Conservation (phyloP, 2,329 filamentous ascomycete genomes). For the Cadophora sp. region DNA sequence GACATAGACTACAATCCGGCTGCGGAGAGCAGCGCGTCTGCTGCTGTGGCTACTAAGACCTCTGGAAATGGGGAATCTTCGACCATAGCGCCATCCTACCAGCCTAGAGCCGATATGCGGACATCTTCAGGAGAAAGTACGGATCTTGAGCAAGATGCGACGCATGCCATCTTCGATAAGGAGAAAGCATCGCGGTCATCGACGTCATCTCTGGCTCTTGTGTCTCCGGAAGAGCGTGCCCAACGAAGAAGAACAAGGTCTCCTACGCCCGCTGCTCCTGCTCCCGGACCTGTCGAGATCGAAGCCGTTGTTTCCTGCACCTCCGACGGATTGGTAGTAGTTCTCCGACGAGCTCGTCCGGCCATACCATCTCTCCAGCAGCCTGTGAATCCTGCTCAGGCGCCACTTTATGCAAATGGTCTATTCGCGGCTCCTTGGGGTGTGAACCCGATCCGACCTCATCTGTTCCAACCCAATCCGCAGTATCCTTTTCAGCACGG, state of each 20-base stretch:
- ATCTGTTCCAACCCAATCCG: slow-evolving; percentile 44
- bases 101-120: slow-evolving; percentile 31
- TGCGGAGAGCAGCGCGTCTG: slow-evolving; percentile 17
- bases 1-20: slow-evolving; percentile 43
- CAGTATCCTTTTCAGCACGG: slow-evolving; percentile 52
- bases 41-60: slow-evolving; percentile 1
- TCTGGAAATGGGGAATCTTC: slow-evolving; percentile 20
- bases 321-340: slow-evolving; percentile 85
- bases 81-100: background rate
- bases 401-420: slow-evolving; percentile 61
- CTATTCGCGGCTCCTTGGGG: slow-evolving; percentile 85
- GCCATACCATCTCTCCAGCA: slow-evolving; percentile 70
- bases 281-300: slow-evolving; percentile 65
- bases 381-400: slow-evolving; percentile 39
- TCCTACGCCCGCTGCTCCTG: slow-evolving; percentile 28
- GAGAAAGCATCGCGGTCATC: slow-evolving; percentile 37
- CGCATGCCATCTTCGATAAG: slow-evolving; percentile 52
- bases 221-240: slow-evolving; percentile 26
- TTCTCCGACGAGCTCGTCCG: slow-evolving; percentile 76
- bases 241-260: slow-evolving; percentile 26
- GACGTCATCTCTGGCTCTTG: slow-evolving; percentile 40
- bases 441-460: slow-evolving; percentile 64
- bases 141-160: slow-evolving; percentile 46
- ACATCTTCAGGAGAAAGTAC: slow-evolving; percentile 55
- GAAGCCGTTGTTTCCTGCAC: slow-evolving; percentile 93